These are phyloP conservation scores for Aureobasidium namibiae DNA, from an alignment of 2,329 filamentous ascomycete species.

Conservation along the genomic window DNA sequence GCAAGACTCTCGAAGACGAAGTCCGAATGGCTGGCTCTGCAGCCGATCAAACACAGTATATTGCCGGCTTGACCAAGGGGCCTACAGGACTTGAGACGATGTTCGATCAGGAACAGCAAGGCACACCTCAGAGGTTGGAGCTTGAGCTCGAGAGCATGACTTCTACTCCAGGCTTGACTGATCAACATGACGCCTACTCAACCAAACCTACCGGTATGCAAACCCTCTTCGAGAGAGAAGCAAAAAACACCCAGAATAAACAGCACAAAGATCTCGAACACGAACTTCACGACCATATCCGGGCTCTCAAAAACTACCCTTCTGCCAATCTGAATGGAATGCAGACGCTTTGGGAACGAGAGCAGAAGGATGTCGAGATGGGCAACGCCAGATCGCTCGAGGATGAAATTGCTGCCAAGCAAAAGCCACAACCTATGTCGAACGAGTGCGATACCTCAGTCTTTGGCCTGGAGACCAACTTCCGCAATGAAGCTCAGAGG, in stretches of 20 bases:
- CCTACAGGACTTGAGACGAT: constrained; percentile 43
- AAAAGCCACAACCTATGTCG: not conserved
- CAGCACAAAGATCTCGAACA: constrained; percentile 2
- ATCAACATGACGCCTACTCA: constrained; percentile 8
- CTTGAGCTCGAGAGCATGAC: constrained; percentile 8
- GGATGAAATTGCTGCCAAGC: constrained; percentile 5
- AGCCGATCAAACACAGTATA: not conserved
- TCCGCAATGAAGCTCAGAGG: not conserved
- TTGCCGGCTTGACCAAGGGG: constrained; percentile 2
- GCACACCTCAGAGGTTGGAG: constrained; percentile 13
- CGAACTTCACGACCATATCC: constrained; percentile 1
- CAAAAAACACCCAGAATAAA: not conserved
- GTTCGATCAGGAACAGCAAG: constrained; percentile 35
- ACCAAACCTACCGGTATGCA: constrained; percentile 14
- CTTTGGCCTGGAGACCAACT: constrained; percentile 14
- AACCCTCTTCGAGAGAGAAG: constrained; percentile 13
- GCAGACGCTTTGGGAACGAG: constrained; percentile 10
- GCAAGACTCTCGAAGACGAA: constrained; percentile 10
- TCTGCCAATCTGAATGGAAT: constrained; percentile 1
- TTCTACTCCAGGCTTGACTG: not conserved
- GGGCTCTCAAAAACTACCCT: not conserved
- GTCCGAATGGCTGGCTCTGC: not conserved
- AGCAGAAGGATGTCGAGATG: not conserved
- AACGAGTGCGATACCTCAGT: not conserved
- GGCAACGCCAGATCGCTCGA: constrained; percentile 1